These are phyloP conservation scores for Hanseniaspora mollemarum DNA, from an alignment of 805 yeast genomes.

Conservation along the genomic window DNA sequence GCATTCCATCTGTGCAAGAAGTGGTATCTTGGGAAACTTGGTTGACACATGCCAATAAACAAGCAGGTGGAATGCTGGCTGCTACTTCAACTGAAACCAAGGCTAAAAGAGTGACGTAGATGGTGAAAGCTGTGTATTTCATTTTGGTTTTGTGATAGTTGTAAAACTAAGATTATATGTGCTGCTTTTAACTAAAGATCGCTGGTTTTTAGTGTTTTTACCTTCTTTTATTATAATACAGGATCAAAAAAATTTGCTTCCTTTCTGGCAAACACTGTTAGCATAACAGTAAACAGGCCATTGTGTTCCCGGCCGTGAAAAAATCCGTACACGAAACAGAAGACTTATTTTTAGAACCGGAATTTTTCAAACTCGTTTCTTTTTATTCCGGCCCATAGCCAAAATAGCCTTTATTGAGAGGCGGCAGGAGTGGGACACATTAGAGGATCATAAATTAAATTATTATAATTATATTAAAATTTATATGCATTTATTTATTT, in stretches of 20 bases:
- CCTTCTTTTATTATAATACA: too few species aligned
- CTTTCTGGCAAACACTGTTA: neutral
- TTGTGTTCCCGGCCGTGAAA: neutral
- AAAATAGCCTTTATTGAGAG: too few species aligned
- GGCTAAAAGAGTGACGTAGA: constrained; percentile 16
- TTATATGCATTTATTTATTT: too few species aligned
- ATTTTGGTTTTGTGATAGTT: neutral
- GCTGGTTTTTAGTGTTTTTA: neutral
- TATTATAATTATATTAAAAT: too few species aligned
- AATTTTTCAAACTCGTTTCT: too few species aligned
- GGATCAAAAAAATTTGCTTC: neutral
- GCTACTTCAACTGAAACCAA: constrained; percentile 25
- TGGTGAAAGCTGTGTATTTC: constrained; percentile 4
- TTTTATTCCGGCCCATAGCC: too few species aligned
- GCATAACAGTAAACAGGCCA: too few species aligned
- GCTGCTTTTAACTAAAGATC: neutral
- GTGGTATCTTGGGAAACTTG: constrained; percentile 46
- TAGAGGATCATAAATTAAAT: too few species aligned
- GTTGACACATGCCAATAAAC: constrained; percentile 79
- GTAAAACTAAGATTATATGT: too few species aligned
- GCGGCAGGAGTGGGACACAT: too few species aligned
- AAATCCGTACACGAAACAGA: neutral
- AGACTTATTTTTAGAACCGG: neutral
- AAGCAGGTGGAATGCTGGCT: constrained; percentile 78
- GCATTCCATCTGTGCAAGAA: constrained; percentile 43